Base-by-base conservation (phyloP, 495 filamentous ascomycete genomes). In the Paragyromitra xinjiangensis region DNA sequence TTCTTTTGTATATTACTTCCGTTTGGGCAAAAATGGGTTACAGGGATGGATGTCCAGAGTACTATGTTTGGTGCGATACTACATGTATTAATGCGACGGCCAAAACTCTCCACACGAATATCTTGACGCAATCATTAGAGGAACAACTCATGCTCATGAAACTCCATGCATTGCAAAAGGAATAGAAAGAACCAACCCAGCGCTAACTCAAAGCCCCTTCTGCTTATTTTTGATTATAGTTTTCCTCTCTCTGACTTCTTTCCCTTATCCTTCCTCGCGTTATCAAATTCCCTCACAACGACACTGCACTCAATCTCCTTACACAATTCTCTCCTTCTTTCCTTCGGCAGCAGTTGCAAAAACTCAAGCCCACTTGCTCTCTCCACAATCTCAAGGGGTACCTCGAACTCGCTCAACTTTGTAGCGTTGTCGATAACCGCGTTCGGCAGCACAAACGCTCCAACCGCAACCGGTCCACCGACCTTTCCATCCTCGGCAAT, bases 391-490 rank as follows among this genome's bases (percentile, higher is more conserved):
- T 97, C 94, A 24, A 99, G 80, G 0, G 95, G 94, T 22, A 98
- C 96, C 87, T 97, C 94, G 81, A 98, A 99, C 80, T 97, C 93
- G 16, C 87, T 86, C 78, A 99, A 84, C 29, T 89, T 90, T 85
- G 93, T 97, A 44, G 91, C 88, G 78, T 97, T 98, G 26, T 90
- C 85, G 81, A 99, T 98, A n/a, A 83, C 86, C 14, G 93, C 94
- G 83, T 99, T 99, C 8, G 95, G 95, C 80, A 99, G 86, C 63
- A 99, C 95, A 82, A 99, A 99, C 2, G 95, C 96, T 24, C 93
- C 96, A 7, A 99, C 83, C 2, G 94, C 93, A 2, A 99, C 95
- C 69, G 91, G 91, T 4, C 94, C 92, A 7, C 88, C 88, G 1
- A 85, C 85, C 14, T 84, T 87, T 1, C 92, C 92, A 79, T 97